Evolutionary conservation across 2,329 filamentous ascomycete genomes (phyloP).

Genomic region (Colletotrichum tabaci): DNA sequence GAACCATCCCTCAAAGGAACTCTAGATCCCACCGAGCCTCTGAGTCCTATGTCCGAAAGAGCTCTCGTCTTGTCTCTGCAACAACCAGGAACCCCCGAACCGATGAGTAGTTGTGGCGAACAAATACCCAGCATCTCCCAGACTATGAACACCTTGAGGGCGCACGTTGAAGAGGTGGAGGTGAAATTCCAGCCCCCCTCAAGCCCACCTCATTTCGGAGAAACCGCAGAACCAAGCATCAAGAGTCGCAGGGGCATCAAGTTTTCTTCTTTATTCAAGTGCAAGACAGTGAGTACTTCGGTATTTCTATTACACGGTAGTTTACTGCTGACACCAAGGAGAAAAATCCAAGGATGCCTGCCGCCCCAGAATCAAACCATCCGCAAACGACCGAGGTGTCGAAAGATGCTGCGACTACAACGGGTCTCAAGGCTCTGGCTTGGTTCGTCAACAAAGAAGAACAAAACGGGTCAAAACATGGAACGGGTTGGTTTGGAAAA

Average conservation of each 20-base stretch:
- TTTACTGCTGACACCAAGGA: conserved; percentile 3
- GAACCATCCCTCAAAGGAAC: conserved; percentile 5
- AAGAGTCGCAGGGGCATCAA: conserved; percentile 13
- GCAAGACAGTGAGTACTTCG: conserved; percentile 4
- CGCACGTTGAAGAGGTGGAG: neutral
- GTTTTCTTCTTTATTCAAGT: conserved; percentile 19
- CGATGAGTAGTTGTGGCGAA: neutral
- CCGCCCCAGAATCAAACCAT: neutral
- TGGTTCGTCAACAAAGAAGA: conserved; percentile 32
- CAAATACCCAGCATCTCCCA: conserved; percentile 30
- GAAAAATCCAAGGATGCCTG: neutral
- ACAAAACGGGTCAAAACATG: neutral
- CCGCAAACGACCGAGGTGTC: conserved; percentile 2
- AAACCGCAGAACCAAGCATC: conserved; percentile 9
- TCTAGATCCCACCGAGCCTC: conserved; percentile 43
- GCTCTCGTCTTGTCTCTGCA: conserved; percentile 65
- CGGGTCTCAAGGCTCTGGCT: conserved; percentile 17
- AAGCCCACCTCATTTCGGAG: neutral
- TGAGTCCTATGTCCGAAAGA: conserved; percentile 63
- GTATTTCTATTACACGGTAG: neutral
- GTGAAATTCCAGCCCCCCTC: neutral
- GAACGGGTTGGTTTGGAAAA: conserved; percentile 42
- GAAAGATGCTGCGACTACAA: neutral
- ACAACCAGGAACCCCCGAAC: conserved; percentile 43
- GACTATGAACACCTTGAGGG: conserved; percentile 10